A percentile compares a stretch with the other conserved stretches of the same genome.
Conservation (phyloP, 352 stramenopile species). For the Globisporangium solare region DNA sequence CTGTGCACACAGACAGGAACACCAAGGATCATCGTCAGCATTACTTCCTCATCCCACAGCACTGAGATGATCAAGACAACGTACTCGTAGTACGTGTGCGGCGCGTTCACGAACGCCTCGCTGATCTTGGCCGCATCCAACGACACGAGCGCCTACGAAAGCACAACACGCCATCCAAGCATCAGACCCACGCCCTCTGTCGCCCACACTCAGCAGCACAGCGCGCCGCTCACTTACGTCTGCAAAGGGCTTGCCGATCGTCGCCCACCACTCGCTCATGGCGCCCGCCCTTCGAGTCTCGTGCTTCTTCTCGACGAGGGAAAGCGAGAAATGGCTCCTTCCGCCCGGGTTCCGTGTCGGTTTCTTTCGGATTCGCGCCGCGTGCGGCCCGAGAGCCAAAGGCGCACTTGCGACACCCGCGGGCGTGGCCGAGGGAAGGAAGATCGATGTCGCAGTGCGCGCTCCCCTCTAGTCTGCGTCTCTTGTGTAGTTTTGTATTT, state of each 20-base stretch:
- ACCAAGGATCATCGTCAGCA: background rate
- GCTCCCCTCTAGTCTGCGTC: too few species aligned
- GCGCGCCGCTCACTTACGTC: too few species aligned
- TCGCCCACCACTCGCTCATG: constrained; percentile 81
- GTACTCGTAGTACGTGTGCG: constrained; percentile 72
- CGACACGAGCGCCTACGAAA: constrained; percentile 48
- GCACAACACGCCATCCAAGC: background rate
- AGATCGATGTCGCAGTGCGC: too few species aligned
- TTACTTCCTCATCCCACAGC: background rate
- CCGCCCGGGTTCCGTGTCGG: background rate
- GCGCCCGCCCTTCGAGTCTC: background rate
- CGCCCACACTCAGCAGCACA: too few species aligned
- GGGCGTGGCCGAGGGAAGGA: too few species aligned
- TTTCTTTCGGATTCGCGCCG: background rate
- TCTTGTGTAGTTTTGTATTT: too few species aligned
- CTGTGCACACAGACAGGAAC: constrained; percentile 13
- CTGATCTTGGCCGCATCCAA: constrained; percentile 56
- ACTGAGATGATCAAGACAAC: constrained; percentile 5
- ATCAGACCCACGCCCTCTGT: too few species aligned
- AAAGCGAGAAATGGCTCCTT: too few species aligned
- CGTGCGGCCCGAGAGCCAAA: too few species aligned
- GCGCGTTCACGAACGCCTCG: constrained; percentile 51
- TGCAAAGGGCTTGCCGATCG: constrained; percentile 68
- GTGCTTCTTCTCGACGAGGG: too few species aligned
- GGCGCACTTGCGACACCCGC: too few species aligned